A percentile compares a stretch with the other conserved stretches of the same genome.
Evolutionary conservation across 2,329 filamentous ascomycete species (phyloP).

Genomic region (Pyrenophora graminea): DNA sequence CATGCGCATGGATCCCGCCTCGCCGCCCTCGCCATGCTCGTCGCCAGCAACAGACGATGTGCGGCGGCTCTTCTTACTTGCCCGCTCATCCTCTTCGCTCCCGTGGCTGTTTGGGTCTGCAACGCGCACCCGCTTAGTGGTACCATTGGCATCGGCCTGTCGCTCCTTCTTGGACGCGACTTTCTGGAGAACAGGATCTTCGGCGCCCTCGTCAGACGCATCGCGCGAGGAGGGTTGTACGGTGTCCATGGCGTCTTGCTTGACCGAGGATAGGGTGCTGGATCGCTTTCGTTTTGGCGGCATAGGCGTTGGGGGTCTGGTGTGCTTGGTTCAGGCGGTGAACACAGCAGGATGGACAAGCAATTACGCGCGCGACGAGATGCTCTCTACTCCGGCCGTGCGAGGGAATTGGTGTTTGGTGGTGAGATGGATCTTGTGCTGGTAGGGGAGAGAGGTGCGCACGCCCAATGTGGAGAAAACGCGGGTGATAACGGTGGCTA

Average conservation of each 20-base stretch:
- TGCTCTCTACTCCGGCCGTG: background rate
- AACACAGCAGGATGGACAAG: background rate
- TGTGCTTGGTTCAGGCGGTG: constrained; percentile 1
- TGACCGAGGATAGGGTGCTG: constrained; percentile 55
- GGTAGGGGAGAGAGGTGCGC: constrained; percentile 4
- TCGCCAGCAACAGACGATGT: constrained; percentile 29
- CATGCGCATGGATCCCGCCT: constrained; percentile 56
- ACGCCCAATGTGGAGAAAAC: constrained; percentile 10
- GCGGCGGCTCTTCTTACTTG: constrained; percentile 43
- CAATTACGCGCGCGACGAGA: background rate
- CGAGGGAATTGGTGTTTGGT: background rate
- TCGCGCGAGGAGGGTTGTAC: constrained; percentile 77
- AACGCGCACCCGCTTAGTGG: constrained; percentile 77
- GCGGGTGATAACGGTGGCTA: constrained; percentile 19
- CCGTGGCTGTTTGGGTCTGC: constrained; percentile 47
- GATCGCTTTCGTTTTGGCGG: constrained; percentile 80
- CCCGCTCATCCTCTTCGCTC: constrained; percentile 46
- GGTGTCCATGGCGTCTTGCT: constrained; percentile 59
- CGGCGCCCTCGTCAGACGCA: constrained; percentile 79
- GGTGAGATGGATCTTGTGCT: background rate
- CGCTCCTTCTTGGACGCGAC: constrained; percentile 64
- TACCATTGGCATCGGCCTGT: constrained; percentile 58
- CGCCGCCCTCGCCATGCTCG: constrained; percentile 53
- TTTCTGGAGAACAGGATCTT: constrained; percentile 67
- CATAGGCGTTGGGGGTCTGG: constrained; percentile 28